Evolutionary conservation across 2,329 filamentous ascomycete genomes (phyloP).

Genomic region (Cladosporium sp.): DNA sequence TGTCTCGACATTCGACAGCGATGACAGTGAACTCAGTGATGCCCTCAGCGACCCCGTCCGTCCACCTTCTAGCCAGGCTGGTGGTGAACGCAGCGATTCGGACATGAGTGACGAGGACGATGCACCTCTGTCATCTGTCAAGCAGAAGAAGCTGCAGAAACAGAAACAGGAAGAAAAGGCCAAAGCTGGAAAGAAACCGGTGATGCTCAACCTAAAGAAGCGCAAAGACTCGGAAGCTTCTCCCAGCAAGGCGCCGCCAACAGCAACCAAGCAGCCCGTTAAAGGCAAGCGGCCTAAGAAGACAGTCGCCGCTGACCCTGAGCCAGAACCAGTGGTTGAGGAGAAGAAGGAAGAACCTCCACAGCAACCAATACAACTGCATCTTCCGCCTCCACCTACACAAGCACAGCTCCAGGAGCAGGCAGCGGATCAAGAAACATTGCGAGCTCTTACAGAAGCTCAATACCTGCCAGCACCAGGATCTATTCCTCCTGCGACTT

Average conservation of each 20-base stretch:
- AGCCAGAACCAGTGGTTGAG: constrained; percentile 2
- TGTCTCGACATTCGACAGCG: constrained; percentile 12
- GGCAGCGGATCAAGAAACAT: not conserved
- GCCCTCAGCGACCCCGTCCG: constrained; percentile 15
- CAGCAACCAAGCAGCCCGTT: constrained; percentile 4
- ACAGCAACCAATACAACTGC: constrained; percentile 2
- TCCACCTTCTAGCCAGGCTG: constrained; percentile 48
- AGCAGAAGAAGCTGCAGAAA: constrained; percentile 25
- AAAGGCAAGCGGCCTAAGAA: constrained; percentile 16
- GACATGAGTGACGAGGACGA: constrained; percentile 46
- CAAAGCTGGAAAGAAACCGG: constrained; percentile 15
- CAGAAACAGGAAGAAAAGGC: constrained; percentile 25
- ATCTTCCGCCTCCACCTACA: constrained; percentile 8
- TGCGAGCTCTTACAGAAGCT: not conserved
- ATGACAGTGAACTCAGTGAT: constrained; percentile 11
- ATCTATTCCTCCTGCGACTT: not conserved
- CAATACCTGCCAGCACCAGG: not conserved
- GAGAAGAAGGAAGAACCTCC: constrained; percentile 4
- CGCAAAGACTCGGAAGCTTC: constrained; percentile 9
- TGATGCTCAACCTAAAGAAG: constrained; percentile 12
- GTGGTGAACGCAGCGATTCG: constrained; percentile 46
- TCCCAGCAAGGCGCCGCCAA: constrained; percentile 1
- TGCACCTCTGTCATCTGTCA: constrained; percentile 16
- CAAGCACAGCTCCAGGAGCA: constrained; percentile 3
- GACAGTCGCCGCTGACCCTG: constrained; percentile 1